Conservation (phyloP, 2,329 filamentous ascomycete genomes). For the Pseudopithomyces chartarum region DNA sequence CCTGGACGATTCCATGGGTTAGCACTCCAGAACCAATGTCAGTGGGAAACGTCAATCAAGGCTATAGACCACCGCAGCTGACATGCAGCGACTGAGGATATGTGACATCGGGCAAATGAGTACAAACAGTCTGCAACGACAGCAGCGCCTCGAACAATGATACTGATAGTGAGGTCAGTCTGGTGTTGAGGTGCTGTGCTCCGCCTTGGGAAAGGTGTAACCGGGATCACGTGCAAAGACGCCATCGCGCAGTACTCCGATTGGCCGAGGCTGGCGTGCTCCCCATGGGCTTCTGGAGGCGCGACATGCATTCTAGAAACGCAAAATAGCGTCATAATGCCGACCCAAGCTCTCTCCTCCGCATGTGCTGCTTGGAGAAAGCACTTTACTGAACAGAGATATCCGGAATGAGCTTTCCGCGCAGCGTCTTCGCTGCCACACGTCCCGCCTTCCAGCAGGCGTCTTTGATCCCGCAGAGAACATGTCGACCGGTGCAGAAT, state of each 20-base stretch:
- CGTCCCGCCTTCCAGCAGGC: conserved; percentile 22
- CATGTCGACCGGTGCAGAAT: conserved; percentile 12
- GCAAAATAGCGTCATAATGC: conserved; percentile 21
- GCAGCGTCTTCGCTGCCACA: conserved; percentile 31
- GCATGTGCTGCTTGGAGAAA: background rate
- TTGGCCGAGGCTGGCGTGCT: conserved; percentile 23
- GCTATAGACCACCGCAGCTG: too few species aligned
- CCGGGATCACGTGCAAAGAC: conserved; percentile 22
- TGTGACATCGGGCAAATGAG: too few species aligned
- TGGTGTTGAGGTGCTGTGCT: too few species aligned
- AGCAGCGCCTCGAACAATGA: too few species aligned
- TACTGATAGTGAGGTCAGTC: too few species aligned
- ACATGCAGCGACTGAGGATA: too few species aligned
- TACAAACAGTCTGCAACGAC: too few species aligned
- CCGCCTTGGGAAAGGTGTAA: conserved; percentile 6
- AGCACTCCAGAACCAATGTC: too few species aligned
- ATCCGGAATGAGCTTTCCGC: conserved; percentile 35
- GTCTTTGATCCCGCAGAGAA: conserved; percentile 8
- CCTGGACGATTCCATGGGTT: too few species aligned
- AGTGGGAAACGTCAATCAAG: too few species aligned
- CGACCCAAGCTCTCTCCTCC: conserved; percentile 1
- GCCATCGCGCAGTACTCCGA: conserved; percentile 31
- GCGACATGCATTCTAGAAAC: conserved; percentile 7
- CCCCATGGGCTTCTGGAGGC: conserved; percentile 20
- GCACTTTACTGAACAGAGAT: background rate